phyloP scores from a whole-genome alignment of 345 rosid species.

The Citrus glauca region DNA sequence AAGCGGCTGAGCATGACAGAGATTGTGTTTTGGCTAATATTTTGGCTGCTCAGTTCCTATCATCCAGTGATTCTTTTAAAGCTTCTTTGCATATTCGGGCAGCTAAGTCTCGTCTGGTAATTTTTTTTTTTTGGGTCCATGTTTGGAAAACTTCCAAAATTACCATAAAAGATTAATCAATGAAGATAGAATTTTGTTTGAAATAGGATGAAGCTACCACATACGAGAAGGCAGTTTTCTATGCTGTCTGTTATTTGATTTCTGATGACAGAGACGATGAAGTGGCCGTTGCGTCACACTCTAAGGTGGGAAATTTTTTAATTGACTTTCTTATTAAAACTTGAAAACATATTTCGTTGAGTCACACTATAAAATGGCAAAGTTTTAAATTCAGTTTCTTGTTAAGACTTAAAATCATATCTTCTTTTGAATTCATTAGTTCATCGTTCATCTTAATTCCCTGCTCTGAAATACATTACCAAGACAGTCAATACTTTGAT shows the following conservation, averaged over 20 bases:
- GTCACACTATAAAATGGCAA: slow-evolving; percentile 48
- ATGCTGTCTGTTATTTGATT: slow-evolving; percentile 49
- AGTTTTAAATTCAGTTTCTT: background rate
- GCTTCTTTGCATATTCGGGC: slow-evolving; percentile 40
- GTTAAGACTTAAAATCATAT: background rate
- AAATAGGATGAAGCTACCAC: slow-evolving; percentile 65
- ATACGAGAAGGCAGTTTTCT: slow-evolving; percentile 72
- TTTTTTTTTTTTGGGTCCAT: background rate
- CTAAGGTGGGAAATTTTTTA: slow-evolving; percentile 38
- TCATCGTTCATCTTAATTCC: background rate
- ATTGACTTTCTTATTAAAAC: background rate
- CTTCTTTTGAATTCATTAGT: background rate
- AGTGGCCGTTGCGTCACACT: slow-evolving; percentile 55
- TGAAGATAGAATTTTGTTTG: background rate
- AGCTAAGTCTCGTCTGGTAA: slow-evolving; percentile 58
- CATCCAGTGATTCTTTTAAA: slow-evolving; percentile 38
- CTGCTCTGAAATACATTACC: background rate
- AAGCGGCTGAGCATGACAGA: slow-evolving; percentile 55
- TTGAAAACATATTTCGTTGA: slow-evolving; percentile 20
- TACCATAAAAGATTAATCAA: background rate
- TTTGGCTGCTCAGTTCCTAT: slow-evolving; percentile 73
- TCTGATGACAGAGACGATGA: slow-evolving; percentile 65
- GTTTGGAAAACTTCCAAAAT: no score
- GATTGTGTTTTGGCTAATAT: slow-evolving; percentile 73
- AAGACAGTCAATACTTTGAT: background rate